These are phyloP conservation scores for Eragrostis curvula DNA, from an alignment of 176 grass and related monocot genomes.

Conservation along the genomic window DNA sequence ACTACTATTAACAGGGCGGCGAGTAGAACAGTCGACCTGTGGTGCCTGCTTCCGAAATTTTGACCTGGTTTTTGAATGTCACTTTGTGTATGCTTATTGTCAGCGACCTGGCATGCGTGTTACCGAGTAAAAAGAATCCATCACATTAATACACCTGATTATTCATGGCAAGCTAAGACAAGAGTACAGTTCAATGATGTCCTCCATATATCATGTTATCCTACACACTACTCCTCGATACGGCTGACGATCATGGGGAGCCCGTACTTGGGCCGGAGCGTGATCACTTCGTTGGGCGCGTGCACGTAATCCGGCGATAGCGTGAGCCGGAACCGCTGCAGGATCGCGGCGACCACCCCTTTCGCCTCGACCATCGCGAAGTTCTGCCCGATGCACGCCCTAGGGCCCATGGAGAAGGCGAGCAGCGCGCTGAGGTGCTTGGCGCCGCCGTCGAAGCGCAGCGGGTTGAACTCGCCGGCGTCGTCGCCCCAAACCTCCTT, in stretches of 20 bases:
- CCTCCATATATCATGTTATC: too few relatives aligned
- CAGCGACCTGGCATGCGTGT: too few relatives aligned
- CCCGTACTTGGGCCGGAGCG: conserved; percentile 50
- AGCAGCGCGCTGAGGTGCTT: conserved; percentile 39
- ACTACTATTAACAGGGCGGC: too few relatives aligned
- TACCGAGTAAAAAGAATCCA: too few relatives aligned
- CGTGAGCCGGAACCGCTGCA: conserved; percentile 55
- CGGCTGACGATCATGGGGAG: conserved; percentile 44
- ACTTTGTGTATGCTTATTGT: too few relatives aligned
- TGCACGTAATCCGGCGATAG: conserved; percentile 63
- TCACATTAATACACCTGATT: too few relatives aligned
- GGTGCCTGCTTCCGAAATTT: too few relatives aligned
- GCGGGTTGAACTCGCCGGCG: conserved; percentile 59
- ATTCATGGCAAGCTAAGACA: too few relatives aligned
- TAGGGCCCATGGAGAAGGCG: conserved; percentile 56
- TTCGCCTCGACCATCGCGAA: conserved; percentile 64
- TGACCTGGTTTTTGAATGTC: too few relatives aligned
- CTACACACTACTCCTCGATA: neutral
- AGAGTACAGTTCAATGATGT: too few relatives aligned
- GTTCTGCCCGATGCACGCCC: conserved; percentile 68
- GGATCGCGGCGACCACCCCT: conserved; percentile 44
- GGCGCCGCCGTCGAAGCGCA: conserved; percentile 47
- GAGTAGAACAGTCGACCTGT: too few relatives aligned
- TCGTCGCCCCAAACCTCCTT: conserved; percentile 64
- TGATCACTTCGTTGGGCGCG: conserved; percentile 43